Evolutionary conservation across 805 yeast genomes (phyloP).

Genomic region (Cyberlindnera mrakii): DNA sequence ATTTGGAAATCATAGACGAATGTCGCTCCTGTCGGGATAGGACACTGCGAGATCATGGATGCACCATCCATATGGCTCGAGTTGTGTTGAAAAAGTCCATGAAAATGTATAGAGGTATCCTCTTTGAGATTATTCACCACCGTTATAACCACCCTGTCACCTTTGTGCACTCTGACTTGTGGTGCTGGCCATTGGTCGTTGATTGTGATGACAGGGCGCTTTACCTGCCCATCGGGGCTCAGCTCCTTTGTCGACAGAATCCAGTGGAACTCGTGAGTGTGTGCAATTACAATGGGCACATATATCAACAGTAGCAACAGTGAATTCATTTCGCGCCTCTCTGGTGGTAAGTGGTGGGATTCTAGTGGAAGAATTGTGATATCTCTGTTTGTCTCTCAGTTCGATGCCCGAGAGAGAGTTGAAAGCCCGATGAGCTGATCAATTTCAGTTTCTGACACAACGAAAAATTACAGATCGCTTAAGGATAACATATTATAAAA

Average conservation of each 20-base stretch:
- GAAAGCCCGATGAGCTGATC: no score
- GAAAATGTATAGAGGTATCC: slow-evolving; percentile 55
- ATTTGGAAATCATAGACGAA: slow-evolving; percentile 38
- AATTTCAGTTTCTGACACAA: no score
- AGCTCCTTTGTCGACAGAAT: slow-evolving; percentile 31
- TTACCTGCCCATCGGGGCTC: slow-evolving; percentile 51
- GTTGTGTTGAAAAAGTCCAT: slow-evolving; percentile 77
- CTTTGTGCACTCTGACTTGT: slow-evolving; percentile 31
- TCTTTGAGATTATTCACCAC: slow-evolving; percentile 35
- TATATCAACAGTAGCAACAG: not conserved
- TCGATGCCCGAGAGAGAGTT: no score
- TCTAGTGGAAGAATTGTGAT: no score
- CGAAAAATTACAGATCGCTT: no score
- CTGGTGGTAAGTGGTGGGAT: no score
- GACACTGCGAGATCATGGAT: slow-evolving; percentile 64
- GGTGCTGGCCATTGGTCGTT: slow-evolving; percentile 54
- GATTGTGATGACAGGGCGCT: slow-evolving; percentile 51
- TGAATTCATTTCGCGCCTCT: not conserved
- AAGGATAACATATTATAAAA: no score
- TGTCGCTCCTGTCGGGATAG: slow-evolving; percentile 36
- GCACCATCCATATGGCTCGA: slow-evolving; percentile 88
- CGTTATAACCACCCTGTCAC: slow-evolving; percentile 36
- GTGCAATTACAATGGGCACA: not conserved
- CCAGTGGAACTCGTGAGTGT: slow-evolving; percentile 30
- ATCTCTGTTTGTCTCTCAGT: no score